Base-by-base conservation (phyloP, 2,329 filamentous ascomycete genomes). In the Aspergillus awamori region DNA sequence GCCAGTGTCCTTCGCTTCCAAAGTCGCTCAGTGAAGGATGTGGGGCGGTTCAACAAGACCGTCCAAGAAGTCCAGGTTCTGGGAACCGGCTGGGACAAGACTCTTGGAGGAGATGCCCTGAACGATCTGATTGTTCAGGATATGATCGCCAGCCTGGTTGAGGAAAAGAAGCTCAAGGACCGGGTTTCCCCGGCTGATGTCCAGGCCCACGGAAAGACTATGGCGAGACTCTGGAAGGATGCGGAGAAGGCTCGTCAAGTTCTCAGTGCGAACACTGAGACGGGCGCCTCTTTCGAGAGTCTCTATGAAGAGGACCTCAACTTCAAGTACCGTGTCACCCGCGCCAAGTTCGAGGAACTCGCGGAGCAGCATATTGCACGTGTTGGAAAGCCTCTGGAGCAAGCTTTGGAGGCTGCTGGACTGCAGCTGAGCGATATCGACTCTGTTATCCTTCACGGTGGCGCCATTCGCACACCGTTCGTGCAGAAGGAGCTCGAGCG, bases 21-120 rank as follows among this genome's bases (percentile, higher is more conserved):
- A 77, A 90, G 91, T 74, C 89, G 89, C 69, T 88, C 85, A 1
- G 89, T 98, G 64, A 99, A 98, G 83, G 94, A 97, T 69, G 80
- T 94, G 58, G 93, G 93, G 67, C 93, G 91, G 76, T 94, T 87
- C 82, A 98, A 97, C 83, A 98, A 98, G 86, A 97, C 93, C 1
- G 81, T 99, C 33, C 95, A 98, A 74, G 95, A 99, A 76, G 89
- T 98, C n/a, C 87, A 92, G 63, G 91, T 96, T 39, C 70, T 97
- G 48, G 93, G 94, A 60, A 86, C 86, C 67, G 92, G 92, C 63
- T 99, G 92, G 91, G 95, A 99, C 72, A 87, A 87, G 71, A 91
- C 89, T 3, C 87, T 99, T 17, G 95, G 95, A 61, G 95, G 95
- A 58, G 94, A 99, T 74, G 83, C 89, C 36, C 83, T 99, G 63